Percentiles rank a stretch among this genome's conserved stretches.
Evolutionary conservation across 116 monocot genomes (phyloP).

Genomic region (Thalassia testudinum): DNA sequence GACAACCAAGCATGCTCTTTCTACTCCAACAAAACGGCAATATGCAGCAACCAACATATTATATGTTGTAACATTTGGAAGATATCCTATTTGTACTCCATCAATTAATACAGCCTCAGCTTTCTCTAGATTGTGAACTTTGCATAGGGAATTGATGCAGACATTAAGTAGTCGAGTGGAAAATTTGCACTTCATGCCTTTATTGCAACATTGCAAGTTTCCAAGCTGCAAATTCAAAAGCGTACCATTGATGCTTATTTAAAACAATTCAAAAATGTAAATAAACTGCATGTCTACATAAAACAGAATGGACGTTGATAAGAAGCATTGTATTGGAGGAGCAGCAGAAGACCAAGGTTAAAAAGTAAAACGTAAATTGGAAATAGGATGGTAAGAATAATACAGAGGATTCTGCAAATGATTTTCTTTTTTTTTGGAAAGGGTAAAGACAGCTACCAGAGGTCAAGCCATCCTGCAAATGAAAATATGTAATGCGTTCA

Average conservation of each 20-base stretch:
- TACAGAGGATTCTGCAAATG: too few relatives aligned
- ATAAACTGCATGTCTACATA: too few relatives aligned
- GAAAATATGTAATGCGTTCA: too few relatives aligned
- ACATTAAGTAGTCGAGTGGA: constrained; percentile 61
- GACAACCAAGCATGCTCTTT: constrained; percentile 40
- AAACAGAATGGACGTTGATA: too few relatives aligned
- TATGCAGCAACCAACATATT: constrained; percentile 63
- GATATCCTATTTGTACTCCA: constrained; percentile 54
- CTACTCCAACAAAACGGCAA: constrained; percentile 39
- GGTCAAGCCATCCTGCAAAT: too few relatives aligned
- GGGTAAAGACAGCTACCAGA: too few relatives aligned
- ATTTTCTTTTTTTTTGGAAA: too few relatives aligned
- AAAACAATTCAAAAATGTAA: background rate
- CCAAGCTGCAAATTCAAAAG: background rate
- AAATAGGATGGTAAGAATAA: too few relatives aligned
- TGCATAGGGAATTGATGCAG: constrained; percentile 63
- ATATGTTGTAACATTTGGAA: constrained; percentile 69
- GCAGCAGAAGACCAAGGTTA: too few relatives aligned
- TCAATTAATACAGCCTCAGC: constrained; percentile 68
- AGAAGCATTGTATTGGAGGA: too few relatives aligned
- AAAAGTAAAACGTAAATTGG: too few relatives aligned
- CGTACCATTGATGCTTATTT: background rate
- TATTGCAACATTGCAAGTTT: background rate
- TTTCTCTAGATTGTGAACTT: constrained; percentile 33
- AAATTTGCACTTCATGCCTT: constrained; percentile 30